A percentile compares a stretch with the other conserved stretches of the same genome.
phyloP scores from a whole-genome alignment of 306 rosid genomes.

The Cucumis melo region DNA sequence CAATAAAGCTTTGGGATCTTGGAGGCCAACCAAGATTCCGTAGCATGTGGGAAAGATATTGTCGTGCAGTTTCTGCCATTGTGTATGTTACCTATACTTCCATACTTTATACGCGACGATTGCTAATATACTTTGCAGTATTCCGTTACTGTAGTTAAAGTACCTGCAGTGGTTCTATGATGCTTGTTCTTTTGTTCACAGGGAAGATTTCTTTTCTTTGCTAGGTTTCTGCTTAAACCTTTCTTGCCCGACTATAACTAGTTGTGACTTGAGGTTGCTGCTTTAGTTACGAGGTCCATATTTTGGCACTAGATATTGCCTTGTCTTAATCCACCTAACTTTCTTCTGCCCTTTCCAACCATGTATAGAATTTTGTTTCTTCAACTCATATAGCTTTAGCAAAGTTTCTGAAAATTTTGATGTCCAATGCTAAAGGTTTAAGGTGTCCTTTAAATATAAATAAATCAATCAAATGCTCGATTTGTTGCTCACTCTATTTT shows the following conservation, averaged over 20 bases:
- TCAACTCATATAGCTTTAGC: background rate
- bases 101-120: background rate
- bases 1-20: constrained; percentile 61
- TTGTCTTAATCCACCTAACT: background rate
- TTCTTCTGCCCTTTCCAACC: background rate
- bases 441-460: background rate
- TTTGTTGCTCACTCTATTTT: background rate
- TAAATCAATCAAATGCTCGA: background rate
- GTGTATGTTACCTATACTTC: constrained; percentile 25
- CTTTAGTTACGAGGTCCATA: background rate
- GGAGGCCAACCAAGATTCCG: constrained; percentile 70
- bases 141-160: background rate
- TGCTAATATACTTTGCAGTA: background rate
- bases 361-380: background rate
- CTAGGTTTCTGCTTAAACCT: background rate
- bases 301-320: background rate
- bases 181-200: background rate
- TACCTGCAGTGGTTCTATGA: background rate
- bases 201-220: background rate
- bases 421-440: background rate
- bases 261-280: background rate
- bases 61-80: constrained; percentile 52
- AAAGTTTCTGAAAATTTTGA: background rate
- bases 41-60: constrained; percentile 75
- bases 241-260: background rate